These are phyloP conservation scores for Ascochyta viciae-villosae DNA, from an alignment of 2,329 filamentous ascomycete species.

Conservation along the genomic window DNA sequence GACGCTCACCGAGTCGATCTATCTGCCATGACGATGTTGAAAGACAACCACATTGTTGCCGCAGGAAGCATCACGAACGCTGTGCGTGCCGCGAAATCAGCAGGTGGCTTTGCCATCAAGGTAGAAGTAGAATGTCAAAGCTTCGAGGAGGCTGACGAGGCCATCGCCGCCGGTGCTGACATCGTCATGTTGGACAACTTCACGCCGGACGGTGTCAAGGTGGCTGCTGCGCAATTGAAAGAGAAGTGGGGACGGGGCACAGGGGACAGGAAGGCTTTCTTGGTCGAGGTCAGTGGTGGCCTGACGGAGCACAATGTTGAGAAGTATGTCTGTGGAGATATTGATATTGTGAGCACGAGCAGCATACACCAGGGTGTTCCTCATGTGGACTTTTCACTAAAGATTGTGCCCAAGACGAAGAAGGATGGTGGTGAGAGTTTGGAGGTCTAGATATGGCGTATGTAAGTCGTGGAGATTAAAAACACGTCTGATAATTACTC, in stretches of 20 bases:
- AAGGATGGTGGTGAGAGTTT: conserved; percentile 25
- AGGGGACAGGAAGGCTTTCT: conserved; percentile 64
- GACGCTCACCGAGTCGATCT: conserved; percentile 93
- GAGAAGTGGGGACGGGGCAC: conserved; percentile 75
- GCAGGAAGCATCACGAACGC: conserved; percentile 83
- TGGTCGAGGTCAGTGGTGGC: conserved; percentile 93
- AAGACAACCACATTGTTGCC: conserved; percentile 98
- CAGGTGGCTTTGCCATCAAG: conserved; percentile 89
- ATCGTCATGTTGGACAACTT: conserved; percentile 99
- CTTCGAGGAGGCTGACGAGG: conserved; percentile 88
- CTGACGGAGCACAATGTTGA: conserved; percentile 84
- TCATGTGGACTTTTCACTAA: conserved; percentile 95
- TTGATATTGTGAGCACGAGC: conserved; percentile 95
- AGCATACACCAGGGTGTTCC: conserved; percentile 95
- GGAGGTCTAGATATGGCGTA: conserved; percentile 3
- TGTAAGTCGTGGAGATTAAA: not conserved
- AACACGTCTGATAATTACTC: not conserved
- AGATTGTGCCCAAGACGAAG: conserved; percentile 67
- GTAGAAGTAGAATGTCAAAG: conserved; percentile 95
- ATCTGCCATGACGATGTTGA: conserved; percentile 93
- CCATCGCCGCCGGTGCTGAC: conserved; percentile 88
- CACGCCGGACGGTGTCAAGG: conserved; percentile 75
- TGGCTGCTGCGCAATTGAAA: conserved; percentile 78
- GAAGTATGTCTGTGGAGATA: conserved; percentile 78
- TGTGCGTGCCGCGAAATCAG: conserved; percentile 81